Percentiles rank a stretch among this genome's conserved stretches.
These are phyloP conservation scores for Talaromyces sp. DNA, from an alignment of 2,329 filamentous ascomycete species.

Conservation along the genomic window DNA sequence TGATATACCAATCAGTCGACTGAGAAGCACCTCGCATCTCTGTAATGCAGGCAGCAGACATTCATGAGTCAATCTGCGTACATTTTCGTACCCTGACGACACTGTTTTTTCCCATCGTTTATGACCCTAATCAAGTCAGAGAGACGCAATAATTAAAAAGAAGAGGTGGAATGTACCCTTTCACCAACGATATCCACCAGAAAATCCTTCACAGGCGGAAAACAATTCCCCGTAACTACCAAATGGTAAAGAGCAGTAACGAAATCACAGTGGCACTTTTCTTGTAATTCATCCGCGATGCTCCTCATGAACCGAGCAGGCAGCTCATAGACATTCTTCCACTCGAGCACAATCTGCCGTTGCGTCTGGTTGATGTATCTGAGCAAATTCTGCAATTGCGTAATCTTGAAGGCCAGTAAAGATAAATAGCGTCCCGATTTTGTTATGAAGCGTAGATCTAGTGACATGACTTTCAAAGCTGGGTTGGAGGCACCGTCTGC, in stretches of 20 bases:
- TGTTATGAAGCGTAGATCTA: constrained; percentile 80
- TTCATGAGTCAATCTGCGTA: constrained; percentile 76
- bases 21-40: constrained; percentile 74
- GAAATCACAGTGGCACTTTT: constrained; percentile 62
- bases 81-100: constrained; percentile 68
- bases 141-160: neutral
- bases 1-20: constrained; percentile 77
- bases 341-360: constrained; percentile 74
- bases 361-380: constrained; percentile 81
- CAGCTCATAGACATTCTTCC: constrained; percentile 76
- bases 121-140: constrained; percentile 60
- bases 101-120: constrained; percentile 95
- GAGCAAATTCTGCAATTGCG: constrained; percentile 79
- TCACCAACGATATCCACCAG: constrained; percentile 79
- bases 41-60: constrained; percentile 87
- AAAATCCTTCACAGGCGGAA: constrained; percentile 76
- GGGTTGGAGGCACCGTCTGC: constrained; percentile 27
- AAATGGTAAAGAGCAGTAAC: constrained; percentile 78
- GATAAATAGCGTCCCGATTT: constrained; percentile 73
- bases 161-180: constrained; percentile 50
- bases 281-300: constrained; percentile 70
- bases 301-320: constrained; percentile 73
- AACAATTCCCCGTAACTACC: constrained; percentile 77
- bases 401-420: constrained; percentile 79
- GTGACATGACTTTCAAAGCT: constrained; percentile 58